Evolutionary conservation across 495 filamentous ascomycete species (phyloP), one percentile per base, ranked within the genome.

Genomic region (Amniculicola lignicola): DNA sequence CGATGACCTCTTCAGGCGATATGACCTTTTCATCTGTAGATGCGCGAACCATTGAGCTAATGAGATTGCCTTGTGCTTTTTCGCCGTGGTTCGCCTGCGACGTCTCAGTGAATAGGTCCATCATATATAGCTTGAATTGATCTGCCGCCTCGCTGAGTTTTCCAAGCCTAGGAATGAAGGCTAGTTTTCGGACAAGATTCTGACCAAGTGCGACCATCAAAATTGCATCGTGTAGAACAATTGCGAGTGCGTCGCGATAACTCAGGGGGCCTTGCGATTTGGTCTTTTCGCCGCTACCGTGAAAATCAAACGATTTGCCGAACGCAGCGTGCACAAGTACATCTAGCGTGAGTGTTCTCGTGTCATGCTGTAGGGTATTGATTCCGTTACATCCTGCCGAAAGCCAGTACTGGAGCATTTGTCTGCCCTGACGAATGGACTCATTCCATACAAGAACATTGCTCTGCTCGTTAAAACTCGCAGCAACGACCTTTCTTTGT

Each of bases 391-490:
- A 14, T 16, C 33, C 25, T 2, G n/a, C 5, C 1, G 57, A 58
- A 33, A 54, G 28, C 62, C 62, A 65, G 14, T 57, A 15, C 11
- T 35, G 21, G 3, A 58, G 44, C 53, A 65, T 59, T 10, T 43
- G 28, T 11, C 21, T 15, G n/a, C 50, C 33, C 57, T 66, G 63
- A n/a, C 46, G 18, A 10, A 63, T 15, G 24, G 57, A 57, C 27
- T 66, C 63, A 21, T 44, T 31, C 63, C 63, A 66, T 18, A 66
- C 63, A 22, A 54, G 25, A 22, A 35, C 16, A 21, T 43, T 51
- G 36, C 62, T 45, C 10, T 55, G 54, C 22, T 66, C 63, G 38
- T 66, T 66, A 51, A 66, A 62, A 36, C 47, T 53, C n/a, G 63
- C 47, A 0, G 63, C 63, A 14, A 52, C 57, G 7, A 66, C 15